These are phyloP conservation scores for Neopestalotiopsis clavispora DNA, from an alignment of 2,329 filamentous ascomycete species.

Conservation along the genomic window DNA sequence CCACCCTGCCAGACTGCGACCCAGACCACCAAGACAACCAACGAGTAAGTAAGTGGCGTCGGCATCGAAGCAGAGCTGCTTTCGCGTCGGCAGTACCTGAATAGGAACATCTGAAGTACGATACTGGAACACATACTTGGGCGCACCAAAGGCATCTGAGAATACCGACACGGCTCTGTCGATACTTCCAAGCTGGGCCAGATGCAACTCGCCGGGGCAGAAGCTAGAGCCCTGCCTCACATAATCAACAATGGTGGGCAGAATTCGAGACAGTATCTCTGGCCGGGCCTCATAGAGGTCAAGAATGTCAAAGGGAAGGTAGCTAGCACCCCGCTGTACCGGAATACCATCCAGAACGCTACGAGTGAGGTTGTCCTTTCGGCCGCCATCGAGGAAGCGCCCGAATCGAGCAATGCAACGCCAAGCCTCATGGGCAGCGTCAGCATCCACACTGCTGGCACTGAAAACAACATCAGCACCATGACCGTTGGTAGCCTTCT, in stretches of 20 bases:
- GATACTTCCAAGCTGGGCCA: too few relatives aligned
- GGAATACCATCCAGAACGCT: constrained; percentile 29
- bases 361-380: constrained; percentile 27
- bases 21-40: constrained; percentile 42
- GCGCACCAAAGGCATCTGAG: too few relatives aligned
- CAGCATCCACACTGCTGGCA: constrained; percentile 13
- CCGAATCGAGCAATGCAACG: constrained; percentile 25
- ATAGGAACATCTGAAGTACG: constrained; percentile 25
- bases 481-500: constrained; percentile 2
- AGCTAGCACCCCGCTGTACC: constrained; percentile 30
- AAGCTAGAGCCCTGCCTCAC: too few relatives aligned
- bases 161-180: too few relatives aligned
- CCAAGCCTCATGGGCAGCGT: constrained; percentile 25
- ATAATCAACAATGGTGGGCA: too few relatives aligned
- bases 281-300: too few relatives aligned
- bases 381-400: constrained; percentile 27
- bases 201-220: too few relatives aligned
- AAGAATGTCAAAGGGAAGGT: constrained; percentile 21
- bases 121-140: too few relatives aligned
- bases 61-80: constrained; percentile 16
- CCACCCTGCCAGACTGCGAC: constrained; percentile 37
- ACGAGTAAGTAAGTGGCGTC: constrained; percentile 38
- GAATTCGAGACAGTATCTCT: too few relatives aligned
- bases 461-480: constrained; percentile 27
- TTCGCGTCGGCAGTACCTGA: constrained; percentile 1